phyloP scores from a whole-genome alignment of 2,329 filamentous ascomycete genomes.

The Moelleriella libera region DNA sequence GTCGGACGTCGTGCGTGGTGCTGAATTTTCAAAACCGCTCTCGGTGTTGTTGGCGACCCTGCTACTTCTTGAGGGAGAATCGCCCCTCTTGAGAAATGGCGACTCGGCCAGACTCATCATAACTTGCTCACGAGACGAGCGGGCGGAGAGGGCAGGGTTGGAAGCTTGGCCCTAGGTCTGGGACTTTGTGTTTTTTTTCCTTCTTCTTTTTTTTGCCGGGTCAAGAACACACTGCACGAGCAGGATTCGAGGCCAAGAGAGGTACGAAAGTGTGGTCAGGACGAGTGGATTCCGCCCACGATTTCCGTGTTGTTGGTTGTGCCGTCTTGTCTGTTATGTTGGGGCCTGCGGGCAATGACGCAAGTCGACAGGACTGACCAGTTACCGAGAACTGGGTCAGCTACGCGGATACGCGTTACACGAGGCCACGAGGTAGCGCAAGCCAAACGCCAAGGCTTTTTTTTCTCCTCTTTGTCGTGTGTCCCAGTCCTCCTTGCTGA shows the following conservation, averaged over 20 bases:
- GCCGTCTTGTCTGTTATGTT: background rate
- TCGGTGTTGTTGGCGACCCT: slow-evolving; percentile 10
- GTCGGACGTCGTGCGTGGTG: slow-evolving; percentile 15
- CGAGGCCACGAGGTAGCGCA: background rate
- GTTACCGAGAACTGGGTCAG: background rate
- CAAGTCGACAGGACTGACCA: background rate
- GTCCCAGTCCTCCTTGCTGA: background rate
- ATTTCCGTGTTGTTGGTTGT: background rate
- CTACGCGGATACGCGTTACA: background rate
- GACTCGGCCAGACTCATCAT: slow-evolving; percentile 17
- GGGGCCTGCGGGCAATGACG: background rate
- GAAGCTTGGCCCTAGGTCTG: too few relatives aligned
- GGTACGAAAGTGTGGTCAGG: too few relatives aligned
- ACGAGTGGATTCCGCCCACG: too few relatives aligned
- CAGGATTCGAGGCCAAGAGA: too few relatives aligned
- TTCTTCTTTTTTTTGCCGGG: too few relatives aligned
- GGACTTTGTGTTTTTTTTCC: too few relatives aligned
- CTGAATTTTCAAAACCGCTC: slow-evolving; percentile 14
- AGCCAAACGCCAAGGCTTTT: background rate
- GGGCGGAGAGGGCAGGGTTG: background rate
- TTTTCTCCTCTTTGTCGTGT: background rate
- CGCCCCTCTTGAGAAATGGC: slow-evolving; percentile 8
- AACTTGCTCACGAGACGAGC: background rate
- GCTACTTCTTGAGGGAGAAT: slow-evolving; percentile 3
- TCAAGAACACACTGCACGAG: too few relatives aligned